Evolutionary conservation across 164 flowering plant genomes (phyloP).

Genomic region (Brasenia schreberi): DNA sequence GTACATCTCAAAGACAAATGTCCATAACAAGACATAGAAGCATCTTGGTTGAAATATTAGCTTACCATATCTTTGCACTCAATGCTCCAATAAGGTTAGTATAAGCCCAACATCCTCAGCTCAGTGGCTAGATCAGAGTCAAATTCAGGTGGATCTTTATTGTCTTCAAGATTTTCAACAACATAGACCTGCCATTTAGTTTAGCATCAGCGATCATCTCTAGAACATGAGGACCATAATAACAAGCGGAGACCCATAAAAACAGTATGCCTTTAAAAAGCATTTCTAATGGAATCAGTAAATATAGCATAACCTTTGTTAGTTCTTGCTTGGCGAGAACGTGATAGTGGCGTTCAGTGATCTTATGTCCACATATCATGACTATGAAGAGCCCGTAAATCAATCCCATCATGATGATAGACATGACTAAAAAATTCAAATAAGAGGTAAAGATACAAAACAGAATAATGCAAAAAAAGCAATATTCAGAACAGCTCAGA

Average conservation of each 20-base stretch:
- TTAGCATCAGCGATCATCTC: background rate
- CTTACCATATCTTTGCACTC: background rate
- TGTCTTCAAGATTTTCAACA: conserved; percentile 73
- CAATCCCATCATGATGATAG: conserved; percentile 90
- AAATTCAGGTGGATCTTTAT: conserved; percentile 54
- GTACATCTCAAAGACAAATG: no score
- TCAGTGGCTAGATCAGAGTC: conserved; percentile 74
- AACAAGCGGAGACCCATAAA: background rate
- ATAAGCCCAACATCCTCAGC: conserved; percentile 85
- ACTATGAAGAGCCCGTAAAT: conserved; percentile 98
- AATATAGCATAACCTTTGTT: conserved; percentile 51
- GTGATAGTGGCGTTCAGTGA: conserved; percentile 90
- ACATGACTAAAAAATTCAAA: conserved; percentile 43
- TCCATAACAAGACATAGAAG: background rate
- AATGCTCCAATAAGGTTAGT: conserved; percentile 11
- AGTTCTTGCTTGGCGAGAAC: conserved; percentile 96
- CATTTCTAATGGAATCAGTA: background rate
- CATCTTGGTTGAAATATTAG: background rate
- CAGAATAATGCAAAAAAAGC: background rate
- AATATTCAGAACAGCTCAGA: background rate
- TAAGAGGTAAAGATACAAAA: background rate
- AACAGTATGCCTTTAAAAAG: no score
- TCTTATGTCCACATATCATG: conserved; percentile 94
- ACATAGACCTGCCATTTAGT: conserved; percentile 54
- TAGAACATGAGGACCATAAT: background rate